phyloP scores from a whole-genome alignment of 768 basidiomycete species.

The Tylopilus sp. region DNA sequence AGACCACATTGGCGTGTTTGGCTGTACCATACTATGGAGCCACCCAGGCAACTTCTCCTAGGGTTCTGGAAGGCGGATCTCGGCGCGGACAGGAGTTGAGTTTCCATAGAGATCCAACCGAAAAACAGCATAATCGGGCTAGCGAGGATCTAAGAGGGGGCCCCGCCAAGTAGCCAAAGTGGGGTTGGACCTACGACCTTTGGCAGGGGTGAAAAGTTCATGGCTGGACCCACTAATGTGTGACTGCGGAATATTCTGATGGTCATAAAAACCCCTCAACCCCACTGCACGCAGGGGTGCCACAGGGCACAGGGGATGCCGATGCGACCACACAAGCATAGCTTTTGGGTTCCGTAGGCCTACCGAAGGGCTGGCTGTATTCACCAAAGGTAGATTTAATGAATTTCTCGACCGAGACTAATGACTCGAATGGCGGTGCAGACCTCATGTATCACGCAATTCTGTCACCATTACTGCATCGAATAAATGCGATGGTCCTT shows the following conservation, averaged over 20 bases:
- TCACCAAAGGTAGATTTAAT: no score
- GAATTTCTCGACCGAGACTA: no score
- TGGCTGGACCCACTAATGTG: neutral
- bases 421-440: no score
- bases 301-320: neutral
- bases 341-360: no score
- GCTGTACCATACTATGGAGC: neutral
- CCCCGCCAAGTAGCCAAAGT: neutral
- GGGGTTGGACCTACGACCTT: neutral
- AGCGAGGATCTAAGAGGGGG: no score
- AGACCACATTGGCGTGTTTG: neutral
- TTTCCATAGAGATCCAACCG: neutral
- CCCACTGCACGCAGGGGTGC: neutral
- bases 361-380: no score
- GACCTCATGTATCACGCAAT: no score
- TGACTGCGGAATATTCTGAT: neutral
- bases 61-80: neutral
- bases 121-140: neutral
- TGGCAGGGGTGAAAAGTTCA: neutral
- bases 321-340: no score
- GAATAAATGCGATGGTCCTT: no score
- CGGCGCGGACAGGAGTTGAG: neutral
- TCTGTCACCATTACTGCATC: no score
- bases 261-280: neutral
- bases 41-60: neutral